phyloP scores from a whole-genome alignment of 163 green algal genomes.

The Scenedesmus sp. region DNA sequence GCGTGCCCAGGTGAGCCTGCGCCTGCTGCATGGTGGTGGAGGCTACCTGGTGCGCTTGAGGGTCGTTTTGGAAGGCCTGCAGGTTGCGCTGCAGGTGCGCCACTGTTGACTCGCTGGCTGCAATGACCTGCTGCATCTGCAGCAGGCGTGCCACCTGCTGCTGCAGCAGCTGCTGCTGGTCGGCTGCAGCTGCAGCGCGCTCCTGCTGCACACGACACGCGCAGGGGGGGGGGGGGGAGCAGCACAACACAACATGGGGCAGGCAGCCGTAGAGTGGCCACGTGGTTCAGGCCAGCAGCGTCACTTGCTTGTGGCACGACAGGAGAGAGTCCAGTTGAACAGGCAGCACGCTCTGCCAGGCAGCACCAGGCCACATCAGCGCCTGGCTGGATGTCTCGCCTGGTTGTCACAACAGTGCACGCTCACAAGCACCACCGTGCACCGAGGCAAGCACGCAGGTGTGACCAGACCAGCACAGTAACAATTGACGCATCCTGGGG shows the following conservation, averaged over 20 bases:
- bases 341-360: too few relatives aligned
- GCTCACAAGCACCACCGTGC: too few relatives aligned
- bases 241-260: not conserved
- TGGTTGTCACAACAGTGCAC: too few relatives aligned
- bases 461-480: too few relatives aligned
- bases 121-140: constrained; percentile 43
- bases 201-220: not conserved
- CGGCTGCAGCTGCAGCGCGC: constrained; percentile 10
- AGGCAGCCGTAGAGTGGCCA: not conserved
- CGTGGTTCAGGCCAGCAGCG: not conserved
- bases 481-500: too few relatives aligned
- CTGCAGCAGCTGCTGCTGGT: constrained; percentile 39
- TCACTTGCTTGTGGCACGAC: not conserved
- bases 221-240: too few relatives aligned
- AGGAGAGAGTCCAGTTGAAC: not conserved
- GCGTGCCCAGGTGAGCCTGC: not conserved
- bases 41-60: constrained; percentile 2
- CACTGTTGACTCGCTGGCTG: not conserved
- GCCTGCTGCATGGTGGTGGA: constrained; percentile 24
- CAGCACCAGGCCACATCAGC: not conserved
- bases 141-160: constrained; percentile 18
- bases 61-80: constrained; percentile 46
- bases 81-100: constrained; percentile 17
- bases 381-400: not conserved
- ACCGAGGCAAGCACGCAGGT: too few relatives aligned